Percentiles rank a stretch among this genome's conserved stretches.
These are phyloP conservation scores for Entamoeba histolytica DNA, from an alignment of 208 protist genomes.

Conservation along the genomic window DNA sequence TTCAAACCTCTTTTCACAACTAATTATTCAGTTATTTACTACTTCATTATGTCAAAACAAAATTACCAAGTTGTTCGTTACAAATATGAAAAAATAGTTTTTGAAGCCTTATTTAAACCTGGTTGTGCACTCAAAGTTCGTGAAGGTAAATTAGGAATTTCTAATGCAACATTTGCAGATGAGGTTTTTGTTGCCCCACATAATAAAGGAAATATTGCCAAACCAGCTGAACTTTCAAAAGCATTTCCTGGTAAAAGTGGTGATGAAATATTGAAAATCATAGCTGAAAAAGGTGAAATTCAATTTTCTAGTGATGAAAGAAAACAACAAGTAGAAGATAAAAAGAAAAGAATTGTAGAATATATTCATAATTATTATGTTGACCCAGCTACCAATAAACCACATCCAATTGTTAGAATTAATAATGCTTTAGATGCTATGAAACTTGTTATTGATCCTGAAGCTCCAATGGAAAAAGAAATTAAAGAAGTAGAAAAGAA, in stretches of 20 bases:
- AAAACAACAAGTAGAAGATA: not conserved
- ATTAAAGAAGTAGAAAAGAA: not conserved
- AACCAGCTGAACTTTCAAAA: not conserved
- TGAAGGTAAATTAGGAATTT: not conserved
- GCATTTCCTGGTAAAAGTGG: not conserved
- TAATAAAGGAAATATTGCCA: not conserved
- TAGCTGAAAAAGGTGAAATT: not conserved
- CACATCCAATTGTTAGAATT: not conserved
- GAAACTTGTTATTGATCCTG: not conserved
- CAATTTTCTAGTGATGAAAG: not conserved
- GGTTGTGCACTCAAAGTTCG: not conserved
- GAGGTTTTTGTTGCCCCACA: not conserved
- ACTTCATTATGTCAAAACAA: not conserved
- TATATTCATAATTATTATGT: not conserved
- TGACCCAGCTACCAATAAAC: not conserved
- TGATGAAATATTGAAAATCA: not conserved
- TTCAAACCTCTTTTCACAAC: too few relatives aligned
- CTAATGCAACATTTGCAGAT: not conserved
- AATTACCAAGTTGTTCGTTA: not conserved
- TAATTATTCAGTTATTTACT: too few relatives aligned
- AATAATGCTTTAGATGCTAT: not conserved
- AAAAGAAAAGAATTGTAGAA: not conserved
- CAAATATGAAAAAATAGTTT: not conserved
- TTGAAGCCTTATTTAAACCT: not conserved
- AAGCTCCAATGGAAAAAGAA: not conserved